Evolutionary conservation across 768 basidiomycete species (phyloP).

Genomic region (Termitomyces sp.): DNA sequence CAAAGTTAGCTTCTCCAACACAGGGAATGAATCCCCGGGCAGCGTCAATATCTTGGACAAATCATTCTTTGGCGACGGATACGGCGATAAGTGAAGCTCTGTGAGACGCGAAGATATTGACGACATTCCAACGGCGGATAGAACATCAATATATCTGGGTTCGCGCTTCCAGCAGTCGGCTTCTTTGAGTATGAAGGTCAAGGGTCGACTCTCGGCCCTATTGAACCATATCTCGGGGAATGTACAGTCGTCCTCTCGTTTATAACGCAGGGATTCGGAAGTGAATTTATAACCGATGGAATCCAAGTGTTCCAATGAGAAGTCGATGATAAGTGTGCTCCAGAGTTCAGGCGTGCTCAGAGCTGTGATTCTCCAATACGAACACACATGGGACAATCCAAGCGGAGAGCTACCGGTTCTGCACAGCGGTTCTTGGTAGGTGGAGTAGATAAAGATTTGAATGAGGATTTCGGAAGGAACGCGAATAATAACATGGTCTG

Average conservation of each 20-base stretch:
- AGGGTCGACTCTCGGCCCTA: neutral
- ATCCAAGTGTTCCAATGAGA: accelerated
- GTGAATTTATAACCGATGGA: neutral
- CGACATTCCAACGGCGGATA: neutral
- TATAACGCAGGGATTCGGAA: neutral
- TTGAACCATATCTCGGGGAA: neutral
- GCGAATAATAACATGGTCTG: neutral
- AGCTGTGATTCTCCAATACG: neutral
- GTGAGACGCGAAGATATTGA: neutral
- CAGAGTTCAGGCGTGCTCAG: neutral
- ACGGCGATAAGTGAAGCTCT: neutral
- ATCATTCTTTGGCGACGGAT: neutral
- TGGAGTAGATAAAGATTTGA: neutral
- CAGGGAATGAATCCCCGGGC: neutral
- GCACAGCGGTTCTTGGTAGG: neutral
- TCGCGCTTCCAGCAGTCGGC: neutral
- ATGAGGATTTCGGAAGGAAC: neutral
- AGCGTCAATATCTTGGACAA: neutral
- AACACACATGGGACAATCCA: neutral
- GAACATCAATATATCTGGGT: neutral
- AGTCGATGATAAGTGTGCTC: neutral
- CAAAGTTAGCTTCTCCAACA: neutral
- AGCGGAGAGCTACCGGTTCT: neutral
- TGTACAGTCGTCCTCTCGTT: neutral
- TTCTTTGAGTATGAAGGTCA: neutral